These are phyloP conservation scores for Inosperma sp. DNA, from an alignment of 768 basidiomycete genomes.

Conservation along the genomic window DNA sequence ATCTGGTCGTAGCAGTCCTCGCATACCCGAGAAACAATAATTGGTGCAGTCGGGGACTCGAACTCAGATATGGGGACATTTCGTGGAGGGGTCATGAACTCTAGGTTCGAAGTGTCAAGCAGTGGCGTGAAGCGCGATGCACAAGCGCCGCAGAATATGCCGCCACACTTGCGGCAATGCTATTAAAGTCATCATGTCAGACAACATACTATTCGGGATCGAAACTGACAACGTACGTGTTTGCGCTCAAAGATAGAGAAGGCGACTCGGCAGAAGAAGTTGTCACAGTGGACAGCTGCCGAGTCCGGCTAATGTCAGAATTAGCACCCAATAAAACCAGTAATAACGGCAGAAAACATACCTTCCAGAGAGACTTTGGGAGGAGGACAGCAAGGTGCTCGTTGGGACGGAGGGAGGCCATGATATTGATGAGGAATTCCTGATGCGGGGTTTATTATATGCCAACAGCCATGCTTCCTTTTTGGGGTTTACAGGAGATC, in stretches of 20 bases:
- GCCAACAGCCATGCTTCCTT: not conserved
- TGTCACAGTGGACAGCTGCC: conserved; percentile 62
- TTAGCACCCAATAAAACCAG: conserved; percentile 16
- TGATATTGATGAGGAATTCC: conserved; percentile 26
- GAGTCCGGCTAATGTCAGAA: conserved; percentile 50
- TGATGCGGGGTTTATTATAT: conserved; percentile 16
- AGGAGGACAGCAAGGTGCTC: conserved; percentile 78
- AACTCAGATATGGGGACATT: conserved; percentile 55
- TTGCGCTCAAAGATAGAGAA: conserved; percentile 71
- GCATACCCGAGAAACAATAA: conserved; percentile 61
- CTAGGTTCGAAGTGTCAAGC: conserved; percentile 66
- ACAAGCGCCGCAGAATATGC: conserved; percentile 66
- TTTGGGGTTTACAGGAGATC: not conserved
- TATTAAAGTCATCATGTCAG: conserved; percentile 29
- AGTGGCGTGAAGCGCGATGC: conserved; percentile 55
- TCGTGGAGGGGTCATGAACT: conserved; percentile 68
- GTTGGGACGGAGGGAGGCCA: conserved; percentile 38
- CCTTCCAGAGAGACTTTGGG: conserved; percentile 72
- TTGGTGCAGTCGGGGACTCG: conserved; percentile 56
- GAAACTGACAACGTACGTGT: conserved; percentile 50
- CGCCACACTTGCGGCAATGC: conserved; percentile 86
- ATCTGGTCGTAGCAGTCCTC: conserved; percentile 76
- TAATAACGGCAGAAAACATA: conserved; percentile 22
- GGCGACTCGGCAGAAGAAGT: conserved; percentile 58
- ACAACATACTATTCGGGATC: not conserved